Conservation (phyloP, 208 protist species). For the Porcisia deanei region DNA sequence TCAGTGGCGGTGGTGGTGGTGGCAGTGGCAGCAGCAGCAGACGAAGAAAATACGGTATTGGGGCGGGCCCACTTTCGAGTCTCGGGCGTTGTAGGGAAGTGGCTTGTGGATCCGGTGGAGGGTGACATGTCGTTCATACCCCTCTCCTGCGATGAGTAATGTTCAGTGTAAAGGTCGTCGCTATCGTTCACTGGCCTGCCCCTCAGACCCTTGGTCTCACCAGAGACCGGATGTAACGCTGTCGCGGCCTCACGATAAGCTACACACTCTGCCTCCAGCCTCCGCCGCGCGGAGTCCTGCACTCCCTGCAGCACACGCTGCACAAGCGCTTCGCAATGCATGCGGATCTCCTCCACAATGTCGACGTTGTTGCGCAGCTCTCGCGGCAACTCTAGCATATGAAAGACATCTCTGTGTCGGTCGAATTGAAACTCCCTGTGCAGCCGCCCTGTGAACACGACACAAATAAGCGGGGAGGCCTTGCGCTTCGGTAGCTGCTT, state of each 20-base stretch:
- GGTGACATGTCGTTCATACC: background rate
- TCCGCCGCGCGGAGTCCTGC: constrained; percentile 18
- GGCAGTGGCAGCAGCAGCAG: background rate
- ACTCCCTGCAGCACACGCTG: constrained; percentile 56
- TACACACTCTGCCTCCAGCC: constrained; percentile 25
- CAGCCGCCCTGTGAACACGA: constrained; percentile 76
- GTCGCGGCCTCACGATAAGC: constrained; percentile 19
- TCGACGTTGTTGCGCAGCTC: constrained; percentile 44
- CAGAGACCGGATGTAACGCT: background rate
- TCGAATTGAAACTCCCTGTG: constrained; percentile 47
- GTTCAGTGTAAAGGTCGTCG: background rate
- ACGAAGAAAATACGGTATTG: background rate
- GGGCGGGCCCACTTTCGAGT: background rate
- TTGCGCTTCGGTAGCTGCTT: constrained; percentile 69
- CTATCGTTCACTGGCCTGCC: background rate
- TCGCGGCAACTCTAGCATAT: constrained; percentile 63
- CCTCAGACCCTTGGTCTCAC: background rate
- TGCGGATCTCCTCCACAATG: constrained; percentile 58
- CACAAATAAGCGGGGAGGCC: constrained; percentile 63
- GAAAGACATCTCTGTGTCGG: constrained; percentile 61
- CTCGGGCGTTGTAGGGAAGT: background rate
- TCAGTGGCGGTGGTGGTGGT: background rate
- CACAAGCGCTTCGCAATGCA: constrained; percentile 75
- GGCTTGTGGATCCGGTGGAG: background rate
- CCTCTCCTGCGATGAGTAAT: background rate